Conservation (phyloP, 2,329 filamentous ascomycete species). For the Scolecobasidium constrictum region DNA sequence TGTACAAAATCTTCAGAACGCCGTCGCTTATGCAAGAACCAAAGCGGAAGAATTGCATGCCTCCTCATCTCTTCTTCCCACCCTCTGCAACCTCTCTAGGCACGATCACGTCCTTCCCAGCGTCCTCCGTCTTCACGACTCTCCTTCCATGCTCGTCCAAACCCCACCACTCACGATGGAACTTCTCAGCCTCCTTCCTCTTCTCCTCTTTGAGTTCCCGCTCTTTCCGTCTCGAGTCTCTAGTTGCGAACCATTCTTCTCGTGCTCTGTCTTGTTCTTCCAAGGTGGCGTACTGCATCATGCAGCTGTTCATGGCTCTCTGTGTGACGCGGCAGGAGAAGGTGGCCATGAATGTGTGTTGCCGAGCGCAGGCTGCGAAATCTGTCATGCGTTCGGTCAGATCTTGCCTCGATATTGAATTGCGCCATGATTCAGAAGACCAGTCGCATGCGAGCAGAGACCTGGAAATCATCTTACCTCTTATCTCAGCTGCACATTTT, state of each 20-base stretch:
- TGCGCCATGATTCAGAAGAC: background rate
- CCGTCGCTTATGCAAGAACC: no score
- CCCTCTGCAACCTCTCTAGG: background rate
- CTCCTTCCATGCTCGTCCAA: conserved; percentile 26
- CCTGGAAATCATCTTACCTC: conserved; percentile 25
- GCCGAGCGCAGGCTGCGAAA: conserved; percentile 81
- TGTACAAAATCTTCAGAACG: no score
- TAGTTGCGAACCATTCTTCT: conserved; percentile 82
- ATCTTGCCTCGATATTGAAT: background rate
- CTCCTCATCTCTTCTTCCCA: background rate
- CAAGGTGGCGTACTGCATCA: conserved; percentile 76
- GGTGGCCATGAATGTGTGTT: conserved; percentile 76
- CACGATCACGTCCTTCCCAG: background rate
- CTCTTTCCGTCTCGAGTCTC: conserved; percentile 58
- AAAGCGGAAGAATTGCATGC: no score
- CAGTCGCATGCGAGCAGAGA: no score
- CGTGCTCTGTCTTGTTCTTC: conserved; percentile 78
- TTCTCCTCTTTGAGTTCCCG: conserved; percentile 45
- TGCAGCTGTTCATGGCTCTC: conserved; percentile 85
- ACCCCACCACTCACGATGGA: conserved; percentile 42
- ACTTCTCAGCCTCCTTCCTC: conserved; percentile 31
- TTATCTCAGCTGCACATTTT: conserved; percentile 53
- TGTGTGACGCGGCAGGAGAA: conserved; percentile 76
- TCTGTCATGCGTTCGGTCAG: conserved; percentile 37
- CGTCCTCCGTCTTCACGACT: conserved; percentile 7